Percentiles rank a stretch among this genome's conserved stretches.
phyloP scores from a whole-genome alignment of 371 early-diverging fungal genomes.

The Mortierella sp. region DNA sequence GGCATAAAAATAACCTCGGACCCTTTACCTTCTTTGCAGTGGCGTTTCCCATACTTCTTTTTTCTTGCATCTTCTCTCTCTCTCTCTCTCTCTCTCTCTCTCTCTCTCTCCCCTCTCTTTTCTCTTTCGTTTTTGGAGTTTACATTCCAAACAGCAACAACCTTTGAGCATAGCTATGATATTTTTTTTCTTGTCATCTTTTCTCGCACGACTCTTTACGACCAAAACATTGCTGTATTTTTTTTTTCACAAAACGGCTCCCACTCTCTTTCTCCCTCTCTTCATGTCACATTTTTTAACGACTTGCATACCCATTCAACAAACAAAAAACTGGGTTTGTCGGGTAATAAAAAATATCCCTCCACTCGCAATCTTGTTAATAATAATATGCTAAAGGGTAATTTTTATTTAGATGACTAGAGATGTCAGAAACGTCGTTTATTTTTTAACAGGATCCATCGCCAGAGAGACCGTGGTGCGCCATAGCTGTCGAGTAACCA shows the following conservation, averaged over 20 bases:
- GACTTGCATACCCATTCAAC: conserved; percentile 5
- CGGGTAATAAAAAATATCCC: not conserved
- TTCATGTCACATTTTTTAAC: too few relatives aligned
- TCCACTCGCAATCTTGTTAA: not conserved
- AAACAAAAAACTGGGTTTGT: not conserved
- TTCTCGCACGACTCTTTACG: not conserved
- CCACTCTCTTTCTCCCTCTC: not conserved
- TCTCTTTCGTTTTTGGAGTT: not conserved
- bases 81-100: not conserved
- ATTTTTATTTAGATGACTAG: not conserved
- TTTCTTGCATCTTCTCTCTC: conserved; percentile 1
- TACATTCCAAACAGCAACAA: not conserved
- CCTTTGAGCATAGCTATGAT: not conserved
- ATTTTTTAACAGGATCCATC: conserved; percentile 27
- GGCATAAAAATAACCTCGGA: conserved; percentile 17
- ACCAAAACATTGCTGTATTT: not conserved
- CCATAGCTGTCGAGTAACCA: conserved; percentile 28
- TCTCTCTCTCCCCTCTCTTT: not conserved
- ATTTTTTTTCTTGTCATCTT: not conserved
- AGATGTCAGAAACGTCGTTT: not conserved
- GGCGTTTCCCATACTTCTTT: too few relatives aligned
- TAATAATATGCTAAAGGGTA: not conserved
- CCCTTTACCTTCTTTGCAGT: not conserved
- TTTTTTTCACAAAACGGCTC: too few relatives aligned
- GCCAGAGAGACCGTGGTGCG: conserved; percentile 23